phyloP scores from a whole-genome alignment of 805 yeast species.

The Metschnikowia vanudenii region DNA sequence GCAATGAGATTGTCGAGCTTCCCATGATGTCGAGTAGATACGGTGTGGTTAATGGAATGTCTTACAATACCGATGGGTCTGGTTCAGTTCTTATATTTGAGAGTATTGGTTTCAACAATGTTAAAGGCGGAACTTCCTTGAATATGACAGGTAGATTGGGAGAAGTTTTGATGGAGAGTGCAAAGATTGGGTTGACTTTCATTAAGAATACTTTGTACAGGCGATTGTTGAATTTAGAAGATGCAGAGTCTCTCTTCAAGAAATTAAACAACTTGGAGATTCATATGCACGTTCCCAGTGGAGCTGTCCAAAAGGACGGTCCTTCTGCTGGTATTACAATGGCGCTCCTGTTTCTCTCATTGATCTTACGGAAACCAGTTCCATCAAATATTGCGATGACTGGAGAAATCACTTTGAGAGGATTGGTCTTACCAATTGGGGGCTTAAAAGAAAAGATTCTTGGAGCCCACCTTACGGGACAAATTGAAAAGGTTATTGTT shows the following conservation, averaged over 20 bases:
- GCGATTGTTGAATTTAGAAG: constrained; percentile 31
- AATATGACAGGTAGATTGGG: constrained; percentile 82
- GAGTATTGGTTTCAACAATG: constrained; percentile 61
- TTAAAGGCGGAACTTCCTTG: constrained; percentile 35
- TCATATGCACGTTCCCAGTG: constrained; percentile 50
- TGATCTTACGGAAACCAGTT: constrained; percentile 43
- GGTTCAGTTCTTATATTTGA: constrained; percentile 83
- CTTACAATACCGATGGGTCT: constrained; percentile 83
- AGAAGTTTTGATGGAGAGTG: constrained; percentile 76
- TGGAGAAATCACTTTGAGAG: constrained; percentile 79
- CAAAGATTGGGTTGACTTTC: constrained; percentile 72
- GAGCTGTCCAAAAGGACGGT: constrained; percentile 48
- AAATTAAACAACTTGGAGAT: constrained; percentile 56
- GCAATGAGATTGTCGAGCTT: constrained; percentile 33
- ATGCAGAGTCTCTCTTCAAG: constrained; percentile 34
- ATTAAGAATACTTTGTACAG: constrained; percentile 55
- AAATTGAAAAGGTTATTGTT: constrained; percentile 55
- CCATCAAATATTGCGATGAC: constrained; percentile 70
- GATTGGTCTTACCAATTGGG: constrained; percentile 77
- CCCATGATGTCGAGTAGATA: constrained; percentile 50
- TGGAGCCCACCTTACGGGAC: constrained; percentile 72
- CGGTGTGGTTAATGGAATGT: constrained; percentile 85
- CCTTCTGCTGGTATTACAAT: constrained; percentile 53
- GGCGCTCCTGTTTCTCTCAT: constrained; percentile 46
- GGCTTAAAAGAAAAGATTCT: constrained; percentile 75